phyloP scores from a whole-genome alignment of 2,329 filamentous ascomycete genomes.

The Plectosphaerella sp. region DNA sequence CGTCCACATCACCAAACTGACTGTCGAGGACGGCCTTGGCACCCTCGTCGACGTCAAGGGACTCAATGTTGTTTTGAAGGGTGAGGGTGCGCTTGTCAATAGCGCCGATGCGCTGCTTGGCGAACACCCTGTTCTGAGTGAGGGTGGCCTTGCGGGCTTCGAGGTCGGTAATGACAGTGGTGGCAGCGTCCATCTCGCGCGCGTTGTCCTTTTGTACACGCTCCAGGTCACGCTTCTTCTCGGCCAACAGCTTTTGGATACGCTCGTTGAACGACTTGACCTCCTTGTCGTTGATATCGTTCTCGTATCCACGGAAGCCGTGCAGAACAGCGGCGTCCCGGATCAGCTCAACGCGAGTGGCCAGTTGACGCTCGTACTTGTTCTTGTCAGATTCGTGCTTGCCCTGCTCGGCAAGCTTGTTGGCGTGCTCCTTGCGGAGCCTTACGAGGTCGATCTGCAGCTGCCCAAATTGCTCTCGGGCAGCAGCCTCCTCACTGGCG shows the following conservation, averaged over 20 bases:
- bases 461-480: constrained; percentile 60
- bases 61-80: constrained; percentile 64
- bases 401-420: constrained; percentile 62
- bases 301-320: constrained; percentile 79
- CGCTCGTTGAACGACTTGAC: constrained; percentile 74
- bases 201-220: constrained; percentile 68
- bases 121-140: constrained; percentile 68
- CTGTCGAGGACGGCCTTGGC: constrained; percentile 72
- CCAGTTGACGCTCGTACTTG: constrained; percentile 76
- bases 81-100: constrained; percentile 67
- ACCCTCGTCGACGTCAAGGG: constrained; percentile 83
- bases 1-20: constrained; percentile 65
- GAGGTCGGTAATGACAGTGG: constrained; percentile 65
- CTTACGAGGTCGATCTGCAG: constrained; percentile 48
- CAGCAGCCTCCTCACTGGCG: constrained; percentile 56
- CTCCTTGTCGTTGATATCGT: constrained; percentile 68
- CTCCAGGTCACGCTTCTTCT: constrained; percentile 77
- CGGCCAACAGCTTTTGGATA: constrained; percentile 67
- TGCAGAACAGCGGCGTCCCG: constrained; percentile 73
- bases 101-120: constrained; percentile 65
- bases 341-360: constrained; percentile 67
- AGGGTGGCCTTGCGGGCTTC: constrained; percentile 69
- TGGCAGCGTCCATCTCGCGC: constrained; percentile 70
- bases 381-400: constrained; percentile 82
- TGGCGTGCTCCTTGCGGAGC: constrained; percentile 41